Evolutionary conservation across 345 rosid species (phyloP), one percentile per base, ranked within the genome.

Genomic region (Microthlaspi erraticum): DNA sequence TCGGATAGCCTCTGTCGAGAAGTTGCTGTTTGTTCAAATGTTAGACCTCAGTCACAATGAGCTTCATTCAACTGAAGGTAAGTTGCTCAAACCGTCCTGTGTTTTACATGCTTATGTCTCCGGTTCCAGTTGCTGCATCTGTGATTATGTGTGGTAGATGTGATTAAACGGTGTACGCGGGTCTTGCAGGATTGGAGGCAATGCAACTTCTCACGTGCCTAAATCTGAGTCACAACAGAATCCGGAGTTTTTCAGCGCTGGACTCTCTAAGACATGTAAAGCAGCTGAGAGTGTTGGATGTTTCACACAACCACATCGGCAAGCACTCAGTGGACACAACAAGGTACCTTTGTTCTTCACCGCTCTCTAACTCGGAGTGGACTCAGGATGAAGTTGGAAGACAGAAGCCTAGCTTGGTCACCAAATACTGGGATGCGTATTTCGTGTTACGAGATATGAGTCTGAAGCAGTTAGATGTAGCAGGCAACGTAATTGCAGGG

Each of bases 221-320:
- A 79, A 87, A 77, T 76, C 79, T 94, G 83, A 86, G 93, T 54
- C 80, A 80, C 78, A 94, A 91, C 81, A 88, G 73, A 70, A 75
- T 94, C 14, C 45, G 83, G 16, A 89, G 77, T 77, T 85, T 94
- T 79, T 81, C 90, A 53, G 84, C 97, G 14, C 62, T 94, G 70
- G 92, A 79, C 60, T 86, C 99, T 55, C 68, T 91, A 60, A 83
- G 93, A 77, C 82, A 65, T 68, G 67, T 94, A 74, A 84, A 80
- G 71, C 83, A 81, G 31, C 66, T 94, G 72, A 84, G 78, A 75
- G 90, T 81, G 64, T 68, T 94, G 79, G 83, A 89, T 79, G 78
- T 94, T 70, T 91, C 99, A 60, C 45, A 86, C 77, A 94, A 91
- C 64, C 86, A 88, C 81, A 89, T 94, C n/a, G 99, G 97, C 38